These are phyloP conservation scores for Acer campestre DNA, from an alignment of 345 rosid species.

Conservation along the genomic window DNA sequence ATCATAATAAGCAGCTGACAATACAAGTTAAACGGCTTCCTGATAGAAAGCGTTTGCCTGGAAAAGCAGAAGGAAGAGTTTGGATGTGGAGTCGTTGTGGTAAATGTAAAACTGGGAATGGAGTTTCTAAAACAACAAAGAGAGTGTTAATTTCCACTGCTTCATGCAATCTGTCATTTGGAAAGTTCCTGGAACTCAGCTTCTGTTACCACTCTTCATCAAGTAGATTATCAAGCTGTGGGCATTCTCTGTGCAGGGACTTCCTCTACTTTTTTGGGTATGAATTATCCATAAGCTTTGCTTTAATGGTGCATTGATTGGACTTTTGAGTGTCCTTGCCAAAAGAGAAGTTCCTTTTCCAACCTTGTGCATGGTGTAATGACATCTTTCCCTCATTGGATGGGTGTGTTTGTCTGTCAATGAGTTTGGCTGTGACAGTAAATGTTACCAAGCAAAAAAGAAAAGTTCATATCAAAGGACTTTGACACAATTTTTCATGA, in stretches of 20 bases:
- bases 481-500: neutral
- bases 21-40: slow-evolving; percentile 65
- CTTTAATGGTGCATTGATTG: neutral
- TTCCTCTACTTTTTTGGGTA: slow-evolving; percentile 97
- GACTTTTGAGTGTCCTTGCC: neutral
- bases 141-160: slow-evolving; percentile 77
- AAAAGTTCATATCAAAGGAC: neutral
- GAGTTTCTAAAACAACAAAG: slow-evolving; percentile 61
- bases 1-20: slow-evolving; percentile 77
- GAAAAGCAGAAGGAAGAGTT: slow-evolving; percentile 74
- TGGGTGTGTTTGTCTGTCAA: slow-evolving; percentile 8
- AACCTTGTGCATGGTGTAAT: neutral
- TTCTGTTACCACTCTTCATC: slow-evolving; percentile 55
- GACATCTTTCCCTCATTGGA: neutral
- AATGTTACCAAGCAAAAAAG: neutral
- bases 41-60: slow-evolving; percentile 45
- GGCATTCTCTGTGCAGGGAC: slow-evolving; percentile 80
- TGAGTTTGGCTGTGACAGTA: neutral
- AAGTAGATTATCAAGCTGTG: slow-evolving; percentile 59
- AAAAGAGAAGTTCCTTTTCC: neutral
- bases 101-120: slow-evolving; percentile 63
- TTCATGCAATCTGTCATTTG: slow-evolving; percentile 81
- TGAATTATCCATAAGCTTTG: slow-evolving; percentile 17
- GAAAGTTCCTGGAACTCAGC: slow-evolving; percentile 95
- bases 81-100: slow-evolving; percentile 99